Base-by-base conservation (phyloP, 495 filamentous ascomycete species). In the Aspergillus nidulans region DNA sequence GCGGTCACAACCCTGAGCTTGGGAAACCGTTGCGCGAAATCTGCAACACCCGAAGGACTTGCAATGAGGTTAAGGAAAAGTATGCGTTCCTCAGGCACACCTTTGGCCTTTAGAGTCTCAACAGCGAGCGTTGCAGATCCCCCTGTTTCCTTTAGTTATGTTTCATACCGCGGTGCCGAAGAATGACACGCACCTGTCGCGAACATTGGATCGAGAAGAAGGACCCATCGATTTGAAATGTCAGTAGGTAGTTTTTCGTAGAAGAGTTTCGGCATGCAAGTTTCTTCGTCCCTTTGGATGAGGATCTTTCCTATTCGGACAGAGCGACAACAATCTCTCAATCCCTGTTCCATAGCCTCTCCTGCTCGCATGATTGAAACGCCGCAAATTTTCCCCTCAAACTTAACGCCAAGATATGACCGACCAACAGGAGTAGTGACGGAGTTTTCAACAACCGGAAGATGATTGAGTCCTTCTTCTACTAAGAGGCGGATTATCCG, bases 311-410 rank as follows among this genome's bases (percentile, higher is more conserved):
- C 95, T 63, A 98, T 97, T 51, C 95, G 80, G 28, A 98, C 94
- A 4, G 89, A 94, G 19, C 95, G 84, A 75, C 95, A 98, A 73
- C 95, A 98, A 71, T 98, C 92, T 18, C 95, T 80, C 58, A 98
- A 74, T 2, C 91, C 94, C 72, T 97, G 92, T 75, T 97, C 94
- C 94, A 98, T 97, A 30, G 92, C 89, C 70, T 98, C 94, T 28
- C 94, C 95, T 8, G 94, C 94, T 47, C 94, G 84, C 94, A 98
- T 97, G 61, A 98, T 97, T 10, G 89, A 95, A 40, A 98, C 94
- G 30, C 94, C 95, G 68, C 94, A 97, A 61, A 98, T 98, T 72
- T 97, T 96, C 36, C 94, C 94, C 67, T 98, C 87, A 64, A 98
- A 97, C 65, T 89, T 86, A 41, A 98, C 89, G 10, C 94, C 95